These are phyloP conservation scores for Clonostachys rhizophaga DNA, from an alignment of 2,329 filamentous ascomycete genomes.

Conservation along the genomic window DNA sequence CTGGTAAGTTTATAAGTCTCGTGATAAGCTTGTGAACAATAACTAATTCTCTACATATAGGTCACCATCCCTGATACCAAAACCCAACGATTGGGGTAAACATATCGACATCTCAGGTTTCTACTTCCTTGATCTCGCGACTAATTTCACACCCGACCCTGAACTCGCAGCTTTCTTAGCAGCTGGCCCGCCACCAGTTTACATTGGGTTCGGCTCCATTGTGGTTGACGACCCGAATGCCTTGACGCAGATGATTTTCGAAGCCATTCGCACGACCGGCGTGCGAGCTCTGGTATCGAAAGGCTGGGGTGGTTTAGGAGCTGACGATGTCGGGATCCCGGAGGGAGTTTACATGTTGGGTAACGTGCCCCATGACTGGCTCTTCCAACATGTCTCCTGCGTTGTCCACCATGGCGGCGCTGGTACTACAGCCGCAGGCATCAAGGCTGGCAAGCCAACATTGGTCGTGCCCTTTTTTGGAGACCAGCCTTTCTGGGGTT, in stretches of 20 bases:
- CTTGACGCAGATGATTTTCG: constrained; percentile 68
- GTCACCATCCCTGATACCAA: constrained; percentile 73
- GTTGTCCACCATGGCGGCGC: constrained; percentile 88
- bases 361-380: constrained; percentile 84
- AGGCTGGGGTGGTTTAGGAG: constrained; percentile 83
- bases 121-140: constrained; percentile 67
- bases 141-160: constrained; percentile 59
- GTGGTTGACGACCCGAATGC: constrained; percentile 72
- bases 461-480: constrained; percentile 85
- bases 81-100: constrained; percentile 70
- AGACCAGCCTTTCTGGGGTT: constrained; percentile 80
- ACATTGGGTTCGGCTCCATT: constrained; percentile 81
- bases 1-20: constrained; percentile 49
- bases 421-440: constrained; percentile 83
- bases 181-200: constrained; percentile 67
- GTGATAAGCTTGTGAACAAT: neutral
- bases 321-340: constrained; percentile 64
- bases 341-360: constrained; percentile 79
- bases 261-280: constrained; percentile 61
- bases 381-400: constrained; percentile 75
- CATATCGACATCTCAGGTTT: constrained; percentile 74
- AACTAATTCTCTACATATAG: constrained; percentile 6
- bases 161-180: constrained; percentile 64
- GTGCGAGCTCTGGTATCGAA: constrained; percentile 80
- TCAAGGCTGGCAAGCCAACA: constrained; percentile 74